Conservation (phyloP, 257 asterid genomes). For the Solanum gandarillasii region DNA sequence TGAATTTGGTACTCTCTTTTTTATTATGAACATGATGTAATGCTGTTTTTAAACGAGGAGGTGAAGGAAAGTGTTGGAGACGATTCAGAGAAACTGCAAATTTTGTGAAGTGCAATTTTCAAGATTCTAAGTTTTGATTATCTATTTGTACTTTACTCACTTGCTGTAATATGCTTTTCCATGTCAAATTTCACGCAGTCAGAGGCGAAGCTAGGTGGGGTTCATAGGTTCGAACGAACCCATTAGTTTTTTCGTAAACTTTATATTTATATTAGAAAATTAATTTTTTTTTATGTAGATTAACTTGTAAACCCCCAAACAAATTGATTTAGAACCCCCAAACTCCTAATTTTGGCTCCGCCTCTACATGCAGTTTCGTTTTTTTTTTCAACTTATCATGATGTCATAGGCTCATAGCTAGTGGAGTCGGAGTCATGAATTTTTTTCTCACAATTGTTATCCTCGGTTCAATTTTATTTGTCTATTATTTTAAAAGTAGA, state of each 20-base stretch:
- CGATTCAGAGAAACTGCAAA: background rate
- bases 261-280: too few species aligned
- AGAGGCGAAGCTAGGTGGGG: too few species aligned
- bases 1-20: background rate
- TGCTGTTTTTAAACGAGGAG: background rate
- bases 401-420: background rate
- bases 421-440: background rate
- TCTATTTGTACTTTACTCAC: background rate
- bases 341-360: too few species aligned
- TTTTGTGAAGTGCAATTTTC: background rate
- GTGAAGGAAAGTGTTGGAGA: background rate
- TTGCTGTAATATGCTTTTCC: background rate
- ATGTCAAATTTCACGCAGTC: background rate
- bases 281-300: too few species aligned
- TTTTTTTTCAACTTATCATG: background rate
- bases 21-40: background rate
- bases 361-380: background rate
- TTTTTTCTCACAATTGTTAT: too few species aligned
- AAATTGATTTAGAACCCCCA: too few species aligned
- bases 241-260: too few species aligned
- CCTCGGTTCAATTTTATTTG: too few species aligned
- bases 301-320: too few species aligned
- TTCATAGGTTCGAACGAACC: too few species aligned
- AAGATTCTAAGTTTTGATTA: background rate
- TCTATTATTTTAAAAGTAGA: too few species aligned